Evolutionary conservation across 805 yeast species (phyloP).

Genomic region (Brettanomyces sp.): DNA sequence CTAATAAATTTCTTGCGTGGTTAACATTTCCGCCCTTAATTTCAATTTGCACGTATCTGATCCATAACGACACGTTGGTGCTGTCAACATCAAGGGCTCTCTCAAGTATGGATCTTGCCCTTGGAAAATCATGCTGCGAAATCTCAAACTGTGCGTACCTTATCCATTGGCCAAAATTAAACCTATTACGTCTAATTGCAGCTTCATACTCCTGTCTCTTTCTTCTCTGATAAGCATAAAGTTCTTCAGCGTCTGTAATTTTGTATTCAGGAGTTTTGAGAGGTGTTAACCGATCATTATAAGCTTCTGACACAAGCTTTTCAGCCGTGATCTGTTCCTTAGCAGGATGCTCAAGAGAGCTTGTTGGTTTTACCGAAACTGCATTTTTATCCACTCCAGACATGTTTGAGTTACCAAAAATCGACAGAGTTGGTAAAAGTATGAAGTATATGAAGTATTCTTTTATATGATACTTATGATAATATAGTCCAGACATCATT

Average conservation of each 20-base stretch:
- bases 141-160: conserved; percentile 85
- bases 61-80: conserved; percentile 77
- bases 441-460: too few relatives aligned
- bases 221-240: conserved; percentile 62
- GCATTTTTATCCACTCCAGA: too few relatives aligned
- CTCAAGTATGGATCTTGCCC: conserved; percentile 85
- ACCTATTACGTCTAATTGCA: conserved; percentile 76
- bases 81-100: conserved; percentile 73
- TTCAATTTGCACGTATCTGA: conserved; percentile 72
- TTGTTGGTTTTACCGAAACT: too few relatives aligned
- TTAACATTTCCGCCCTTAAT: conserved; percentile 62
- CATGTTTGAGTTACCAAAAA: too few relatives aligned
- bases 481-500: too few relatives aligned
- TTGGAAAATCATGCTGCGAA: conserved; percentile 62
- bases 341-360: conserved; percentile 20
- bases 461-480: too few relatives aligned
- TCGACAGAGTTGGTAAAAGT: too few relatives aligned
- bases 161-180: conserved; percentile 82
- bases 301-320: conserved; percentile 54
- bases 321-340: conserved; percentile 55
- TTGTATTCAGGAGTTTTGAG: conserved; percentile 34
- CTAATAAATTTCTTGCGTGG: conserved; percentile 81
- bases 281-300: conserved; percentile 35
- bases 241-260: conserved; percentile 71
- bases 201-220: conserved; percentile 79